These are phyloP conservation scores for Mycena pura DNA, from an alignment of 768 basidiomycete species.

Conservation along the genomic window DNA sequence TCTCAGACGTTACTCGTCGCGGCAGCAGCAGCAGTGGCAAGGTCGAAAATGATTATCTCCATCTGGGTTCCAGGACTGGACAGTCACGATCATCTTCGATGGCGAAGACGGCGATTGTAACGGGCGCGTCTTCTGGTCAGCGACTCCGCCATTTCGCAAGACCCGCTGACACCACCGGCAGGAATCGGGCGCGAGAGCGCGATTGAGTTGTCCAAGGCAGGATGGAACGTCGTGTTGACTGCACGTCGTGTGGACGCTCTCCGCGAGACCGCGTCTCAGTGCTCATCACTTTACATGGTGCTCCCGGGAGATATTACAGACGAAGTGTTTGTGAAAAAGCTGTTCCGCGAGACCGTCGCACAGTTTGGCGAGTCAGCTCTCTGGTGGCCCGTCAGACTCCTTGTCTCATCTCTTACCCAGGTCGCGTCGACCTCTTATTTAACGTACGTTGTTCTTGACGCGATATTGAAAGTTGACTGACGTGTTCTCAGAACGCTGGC, in stretches of 20 bases:
- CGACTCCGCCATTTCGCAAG: slow-evolving; percentile 25
- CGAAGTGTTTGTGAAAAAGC: slow-evolving; percentile 63
- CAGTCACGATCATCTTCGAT: no score
- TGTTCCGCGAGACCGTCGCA: slow-evolving; percentile 61
- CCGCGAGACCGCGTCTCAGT: slow-evolving; percentile 58
- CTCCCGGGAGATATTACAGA: slow-evolving; percentile 70
- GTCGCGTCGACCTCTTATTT: slow-evolving; percentile 77
- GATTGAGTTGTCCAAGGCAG: slow-evolving; percentile 70
- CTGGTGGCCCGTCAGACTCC: not conserved
- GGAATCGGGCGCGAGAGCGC: slow-evolving; percentile 73
- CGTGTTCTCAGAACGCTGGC: slow-evolving; percentile 74
- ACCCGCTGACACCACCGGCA: slow-evolving; percentile 19
- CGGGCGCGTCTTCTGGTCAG: slow-evolving; percentile 63
- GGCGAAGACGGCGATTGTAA: slow-evolving; percentile 43
- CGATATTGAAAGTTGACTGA: not conserved
- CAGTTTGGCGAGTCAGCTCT: slow-evolving; percentile 57
- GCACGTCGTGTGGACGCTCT: slow-evolving; percentile 67
- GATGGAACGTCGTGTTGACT: slow-evolving; percentile 73
- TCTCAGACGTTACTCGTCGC: no score
- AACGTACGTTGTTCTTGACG: slow-evolving; percentile 58
- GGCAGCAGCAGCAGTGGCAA: no score
- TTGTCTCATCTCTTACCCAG: slow-evolving; percentile 38
- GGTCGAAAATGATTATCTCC: no score
- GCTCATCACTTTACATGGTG: slow-evolving; percentile 46
- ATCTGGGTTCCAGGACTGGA: no score